Base-by-base conservation (phyloP, 257 asterid genomes). In the Ilex asprella region DNA sequence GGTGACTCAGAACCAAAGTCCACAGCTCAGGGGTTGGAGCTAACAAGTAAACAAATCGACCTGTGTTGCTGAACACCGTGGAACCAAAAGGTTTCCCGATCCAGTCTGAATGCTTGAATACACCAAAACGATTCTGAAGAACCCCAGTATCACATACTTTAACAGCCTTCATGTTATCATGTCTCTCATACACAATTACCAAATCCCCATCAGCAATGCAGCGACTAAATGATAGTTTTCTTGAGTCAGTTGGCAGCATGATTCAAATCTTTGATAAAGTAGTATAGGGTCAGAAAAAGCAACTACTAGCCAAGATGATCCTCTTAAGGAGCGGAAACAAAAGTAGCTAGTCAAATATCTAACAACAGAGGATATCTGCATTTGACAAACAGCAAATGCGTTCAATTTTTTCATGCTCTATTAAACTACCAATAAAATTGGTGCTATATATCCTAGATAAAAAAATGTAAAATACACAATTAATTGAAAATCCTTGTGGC, bases 11-110 rank as follows among this genome's bases (percentile, higher is more conserved):
- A 58, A 93, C 97, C 63, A 89, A 75, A 30, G 97, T 93, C 99
- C 97, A 93, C 5, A 93, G 54, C 82, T 93, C 99, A 1, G 99
- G 87, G 9, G 99, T 93, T 13, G 99, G 99, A 59, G 97, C 95
- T 57, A 93, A 77, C 67, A 93, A 69, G 75, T 89, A 87, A 16
- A 93, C 75, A 60, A 82, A 93, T 58, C 94, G 85, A 30, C 97
- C 94, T 66, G 87, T 93, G 55, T 44, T 67, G 73, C 96, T 93
- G 66, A 84, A 82, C 54, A 75, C 94, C 75, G 84, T 93, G n/a
- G 95, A 85, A 13, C 99, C 99, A 47, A 93, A 89, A 7, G 86
- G 77, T 68, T 81, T 93, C 3, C 99, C 99, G 21, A 93, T 77
- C 99, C 97, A 93, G 59, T 85, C 94, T 16, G 84, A 77, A 77